phyloP scores from a whole-genome alignment of 768 basidiomycete species.

The Pleurotus ostreatus region DNA sequence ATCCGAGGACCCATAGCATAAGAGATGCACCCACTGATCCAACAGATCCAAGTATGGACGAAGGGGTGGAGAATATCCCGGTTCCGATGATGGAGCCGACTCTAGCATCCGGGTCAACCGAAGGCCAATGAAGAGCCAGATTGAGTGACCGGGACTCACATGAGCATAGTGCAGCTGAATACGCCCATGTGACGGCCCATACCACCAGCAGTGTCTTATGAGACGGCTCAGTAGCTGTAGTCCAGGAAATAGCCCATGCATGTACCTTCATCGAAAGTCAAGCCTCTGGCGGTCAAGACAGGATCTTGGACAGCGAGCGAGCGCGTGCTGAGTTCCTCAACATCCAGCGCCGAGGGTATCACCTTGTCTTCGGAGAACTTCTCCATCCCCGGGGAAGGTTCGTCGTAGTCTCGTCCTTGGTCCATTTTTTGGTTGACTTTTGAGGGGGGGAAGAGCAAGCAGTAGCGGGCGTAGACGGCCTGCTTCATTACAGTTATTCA shows the following conservation, averaged over 20 bases:
- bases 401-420: no score
- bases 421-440: no score
- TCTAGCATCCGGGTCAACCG: constrained; percentile 7
- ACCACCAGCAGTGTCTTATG: constrained; percentile 45
- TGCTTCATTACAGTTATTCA: no score
- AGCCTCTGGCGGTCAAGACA: constrained; percentile 31
- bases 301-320: neutral
- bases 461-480: no score
- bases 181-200: constrained; percentile 57
- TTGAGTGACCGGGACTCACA: constrained; percentile 22
- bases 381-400: no score
- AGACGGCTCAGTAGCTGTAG: neutral
- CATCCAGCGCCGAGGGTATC: no score
- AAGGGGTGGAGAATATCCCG: constrained; percentile 61
- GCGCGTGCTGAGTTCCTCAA: no score
- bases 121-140: no score
- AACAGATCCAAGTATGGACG: constrained; percentile 52
- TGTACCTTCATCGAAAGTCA: constrained; percentile 48
- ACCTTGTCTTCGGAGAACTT: no score
- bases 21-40: constrained; percentile 59
- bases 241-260: no score
- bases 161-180: constrained; percentile 52
- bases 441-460: no score
- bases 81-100: constrained; percentile 59
- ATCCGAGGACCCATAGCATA: constrained; percentile 65